Conservation (phyloP, 1,284 basidiomycete genomes). For the Irpex sp. region DNA sequence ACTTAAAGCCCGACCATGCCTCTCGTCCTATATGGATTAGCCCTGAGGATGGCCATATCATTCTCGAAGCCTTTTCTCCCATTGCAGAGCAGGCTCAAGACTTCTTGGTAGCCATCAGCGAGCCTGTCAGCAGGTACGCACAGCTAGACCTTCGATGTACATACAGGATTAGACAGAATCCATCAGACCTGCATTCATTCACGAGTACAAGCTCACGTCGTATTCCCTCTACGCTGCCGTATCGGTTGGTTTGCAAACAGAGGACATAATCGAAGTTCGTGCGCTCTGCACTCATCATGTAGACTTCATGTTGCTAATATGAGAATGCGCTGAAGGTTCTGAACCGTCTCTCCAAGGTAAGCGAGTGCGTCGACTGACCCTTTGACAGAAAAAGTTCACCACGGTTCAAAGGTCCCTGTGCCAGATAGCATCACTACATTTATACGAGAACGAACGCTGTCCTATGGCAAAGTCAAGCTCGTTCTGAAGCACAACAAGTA, state of each 20-base stretch:
- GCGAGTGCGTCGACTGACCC: slow-evolving; percentile 16
- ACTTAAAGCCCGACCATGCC: slow-evolving; percentile 86
- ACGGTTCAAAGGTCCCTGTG: slow-evolving; percentile 71
- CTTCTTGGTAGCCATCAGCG: slow-evolving; percentile 96
- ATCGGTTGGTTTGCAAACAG: slow-evolving; percentile 95
- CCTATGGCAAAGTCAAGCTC: slow-evolving; percentile 96
- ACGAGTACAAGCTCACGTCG: slow-evolving; percentile 98
- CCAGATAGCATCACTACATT: slow-evolving; percentile 80
- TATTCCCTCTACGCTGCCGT: slow-evolving; percentile 99
- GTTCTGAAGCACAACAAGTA: slow-evolving; percentile 97
- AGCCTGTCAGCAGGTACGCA: slow-evolving; percentile 95
- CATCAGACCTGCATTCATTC: slow-evolving; percentile 91
- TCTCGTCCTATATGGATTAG: slow-evolving; percentile 94
- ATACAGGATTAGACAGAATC: slow-evolving; percentile 25
- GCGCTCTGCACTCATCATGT: slow-evolving; percentile 14
- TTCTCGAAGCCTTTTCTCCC: slow-evolving; percentile 93
- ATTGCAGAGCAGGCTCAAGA: slow-evolving; percentile 99
- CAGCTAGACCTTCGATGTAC: slow-evolving; percentile 21
- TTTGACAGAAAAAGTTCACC: slow-evolving; percentile 7
- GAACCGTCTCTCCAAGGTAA: slow-evolving; percentile 82
- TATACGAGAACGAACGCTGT: slow-evolving; percentile 88
- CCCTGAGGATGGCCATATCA: slow-evolving; percentile 91
- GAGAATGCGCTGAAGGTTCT: slow-evolving; percentile 53
- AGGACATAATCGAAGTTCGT: slow-evolving; percentile 96
- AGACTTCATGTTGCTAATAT: slow-evolving; percentile 16